phyloP scores from a whole-genome alignment of 1,284 basidiomycete genomes.

The Exsudoporus floridanus region DNA sequence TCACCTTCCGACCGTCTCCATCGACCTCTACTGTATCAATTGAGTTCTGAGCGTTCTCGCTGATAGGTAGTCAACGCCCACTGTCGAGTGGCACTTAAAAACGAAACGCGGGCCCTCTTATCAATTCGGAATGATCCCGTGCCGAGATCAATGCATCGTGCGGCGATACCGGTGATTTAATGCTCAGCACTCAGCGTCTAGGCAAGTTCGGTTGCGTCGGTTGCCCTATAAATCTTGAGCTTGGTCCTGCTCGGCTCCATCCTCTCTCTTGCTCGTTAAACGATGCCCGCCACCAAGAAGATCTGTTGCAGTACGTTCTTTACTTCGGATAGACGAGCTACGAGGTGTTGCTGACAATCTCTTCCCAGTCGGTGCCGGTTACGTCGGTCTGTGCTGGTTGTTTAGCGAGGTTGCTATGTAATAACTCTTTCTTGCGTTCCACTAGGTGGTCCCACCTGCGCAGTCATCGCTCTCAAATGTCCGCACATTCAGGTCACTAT shows the following conservation, averaged over 20 bases:
- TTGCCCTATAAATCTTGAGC: background rate
- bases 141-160: background rate
- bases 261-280: background rate
- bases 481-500: constrained; percentile 95
- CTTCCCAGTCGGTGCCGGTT: constrained; percentile 85
- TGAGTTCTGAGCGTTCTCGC: background rate
- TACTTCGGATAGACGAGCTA: background rate
- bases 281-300: constrained; percentile 54
- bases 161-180: constrained; percentile 1
- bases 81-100: background rate
- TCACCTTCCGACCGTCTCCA: background rate
- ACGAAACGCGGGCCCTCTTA: background rate
- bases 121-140: background rate
- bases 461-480: constrained; percentile 93
- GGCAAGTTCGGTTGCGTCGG: background rate
- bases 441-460: constrained; percentile 88
- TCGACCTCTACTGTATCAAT: background rate
- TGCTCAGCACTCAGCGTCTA: background rate
- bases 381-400: constrained; percentile 70
- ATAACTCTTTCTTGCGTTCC: constrained; percentile 9
- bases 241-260: background rate
- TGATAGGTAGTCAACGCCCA: background rate
- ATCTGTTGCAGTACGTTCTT: constrained; percentile 84
- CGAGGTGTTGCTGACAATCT: constrained; percentile 7
- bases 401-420: background rate